Base-by-base conservation (phyloP, 305 asterid genomes). In the Solanum hybrid region DNA sequence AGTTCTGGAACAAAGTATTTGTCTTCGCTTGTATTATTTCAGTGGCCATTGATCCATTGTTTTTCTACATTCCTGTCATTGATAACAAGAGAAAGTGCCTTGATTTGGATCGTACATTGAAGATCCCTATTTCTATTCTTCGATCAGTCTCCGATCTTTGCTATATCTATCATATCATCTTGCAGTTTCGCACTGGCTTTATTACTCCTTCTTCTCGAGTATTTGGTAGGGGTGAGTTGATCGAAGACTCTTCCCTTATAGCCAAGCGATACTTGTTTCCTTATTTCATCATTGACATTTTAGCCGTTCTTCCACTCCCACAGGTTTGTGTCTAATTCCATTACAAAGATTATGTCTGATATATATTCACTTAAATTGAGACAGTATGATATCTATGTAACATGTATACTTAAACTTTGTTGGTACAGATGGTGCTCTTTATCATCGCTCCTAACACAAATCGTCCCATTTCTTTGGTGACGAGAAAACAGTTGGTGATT, bases 281-380 rank as follows among this genome's bases (percentile, higher is more conserved):
- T 35, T 93, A 95, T 90, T 94, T 94, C 93, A 3, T 94, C 83
- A 26, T 96, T 1, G 97, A 95, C 88, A 10, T 96, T 33, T 90
- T 96, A 75, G 92, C 98, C 12, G 86, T 95, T 87, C 96, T 96
- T 89, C 98, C 98, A 61, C 79, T 95, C 51, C 98, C 98, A 24
- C 98, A 95, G 95, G 97, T 95, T 89, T 33, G 64, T 76, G 16
- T 46, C 46, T 82, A 14, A 26, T 14, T 82, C 87, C 69, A n/a
- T 22, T 78, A 11, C 9, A 77, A 20, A 77, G 46, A 22, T 34
- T 77, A 77, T 71, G n/a, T n/a, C n/a, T n/a, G n/a, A n/a, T n/a
- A n/a, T n/a, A n/a, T n/a, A n/a, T n/a, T n/a, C n/a, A 51, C 36
- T 86, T 5, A 26, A 37, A 75, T 11, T 36, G 18, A 71, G 77